Evolutionary conservation across 2,329 filamentous ascomycete species (phyloP).

Genomic region (Botrytis squamosa): DNA sequence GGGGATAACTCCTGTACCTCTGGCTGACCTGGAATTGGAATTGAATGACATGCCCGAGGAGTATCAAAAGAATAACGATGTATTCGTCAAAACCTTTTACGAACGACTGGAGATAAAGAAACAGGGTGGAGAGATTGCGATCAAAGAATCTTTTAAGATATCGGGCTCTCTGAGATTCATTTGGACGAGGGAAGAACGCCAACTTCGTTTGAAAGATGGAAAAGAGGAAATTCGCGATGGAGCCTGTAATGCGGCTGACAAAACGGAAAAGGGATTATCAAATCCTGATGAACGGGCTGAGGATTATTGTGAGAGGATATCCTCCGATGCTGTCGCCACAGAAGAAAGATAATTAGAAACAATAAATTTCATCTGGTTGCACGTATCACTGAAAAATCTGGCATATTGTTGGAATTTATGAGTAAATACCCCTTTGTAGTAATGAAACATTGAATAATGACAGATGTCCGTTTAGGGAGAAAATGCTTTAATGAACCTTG

Average conservation of each 20-base stretch:
- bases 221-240: neutral
- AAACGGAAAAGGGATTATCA: too few relatives aligned
- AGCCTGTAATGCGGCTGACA: neutral
- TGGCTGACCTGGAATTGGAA: neutral
- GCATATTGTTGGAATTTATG: fast-evolving
- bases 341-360: neutral
- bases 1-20: neutral
- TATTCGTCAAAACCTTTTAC: neutral
- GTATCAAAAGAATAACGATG: neutral
- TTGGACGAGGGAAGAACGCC: neutral
- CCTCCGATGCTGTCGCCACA: neutral
- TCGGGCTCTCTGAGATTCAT: neutral
- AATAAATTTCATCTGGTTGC: neutral
- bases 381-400: neutral
- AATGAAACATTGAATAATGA: neutral
- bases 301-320: neutral
- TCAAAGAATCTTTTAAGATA: neutral
- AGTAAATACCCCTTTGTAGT: neutral
- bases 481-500: neutral
- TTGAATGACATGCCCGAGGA: neutral
- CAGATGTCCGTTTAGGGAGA: neutral
- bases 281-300: neutral
- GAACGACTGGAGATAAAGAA: neutral
- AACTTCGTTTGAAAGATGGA: neutral
- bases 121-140: neutral